Evolutionary conservation across 78 protist species (phyloP), one percentile per base, ranked within the genome.

Genomic region (Dictyostelium capitatum): DNA sequence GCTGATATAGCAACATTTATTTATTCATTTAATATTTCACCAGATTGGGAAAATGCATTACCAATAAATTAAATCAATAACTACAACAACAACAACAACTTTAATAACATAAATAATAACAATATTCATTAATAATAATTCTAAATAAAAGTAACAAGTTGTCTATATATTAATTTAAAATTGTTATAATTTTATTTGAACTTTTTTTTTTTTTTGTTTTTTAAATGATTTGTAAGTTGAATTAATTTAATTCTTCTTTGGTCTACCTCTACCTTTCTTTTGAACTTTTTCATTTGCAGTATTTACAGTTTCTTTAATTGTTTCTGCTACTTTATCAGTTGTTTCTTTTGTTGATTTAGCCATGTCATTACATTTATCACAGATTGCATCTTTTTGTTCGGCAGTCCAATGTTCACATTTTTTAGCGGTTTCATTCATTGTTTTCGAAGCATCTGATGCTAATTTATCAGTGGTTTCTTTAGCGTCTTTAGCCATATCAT

Each of bases 191-290:
- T 19, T 59, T 59, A 20, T 59, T 59, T 59, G 1, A 19, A 2
- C 17, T 15, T 1, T 56, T 15, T 56, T 56, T 56, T 56, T 56
- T 56, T 56, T 56, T 56, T 23, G n/a, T 25, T 62, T 62, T 62
- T 25, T 62, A 11, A 4, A 57, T 3, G 6, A 56, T 8, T 20
- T 6, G 15, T 4, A 65, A 32, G 46, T 15, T 67, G 25, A 32
- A 32, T 30, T 25, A 11, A 0, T 70, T 70, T 70, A 73, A 32
- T 73, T 47, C 46, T 73, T 73, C 79, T 73, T 73, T 20, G 79
- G 79, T 73, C 79, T 73, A 46, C 79, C 79, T 73, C 79, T 73
- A 46, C 79, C 79, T 73, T 73, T 73, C 79, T 73, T 73, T 73
- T 73, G 59, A 9, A 73, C 32, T 46, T 73, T 47, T 11, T 73